Evolutionary conservation across 2,329 filamentous ascomycete genomes (phyloP), one percentile per base, ranked within the genome.

Genomic region (Arthrobotrys sphaeroides): DNA sequence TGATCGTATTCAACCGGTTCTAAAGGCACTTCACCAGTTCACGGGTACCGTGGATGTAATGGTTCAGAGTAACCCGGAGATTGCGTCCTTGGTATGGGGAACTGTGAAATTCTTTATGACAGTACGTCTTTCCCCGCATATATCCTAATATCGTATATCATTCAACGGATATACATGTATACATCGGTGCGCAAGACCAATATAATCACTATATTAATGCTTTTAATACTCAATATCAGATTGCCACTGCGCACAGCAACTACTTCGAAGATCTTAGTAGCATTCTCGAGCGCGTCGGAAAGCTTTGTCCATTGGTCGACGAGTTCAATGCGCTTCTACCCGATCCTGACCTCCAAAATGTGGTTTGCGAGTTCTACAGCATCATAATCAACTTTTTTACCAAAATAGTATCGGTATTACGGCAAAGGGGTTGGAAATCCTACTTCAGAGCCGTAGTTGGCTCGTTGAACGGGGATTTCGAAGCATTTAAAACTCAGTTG

Each of bases 51-150:
- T 64, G 4, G 60, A 64, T 51, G 43, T 51, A 2, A 64, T 64
- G 60, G 24, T 64, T 51, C 60, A 64, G 22, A 64, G 60, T 13
- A 66, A 66, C 18, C 61, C 61, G 1, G 45, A 66, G 20, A 66
- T 55, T 16, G 28, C 61, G 13, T 53, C 45, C 10, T 18, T 66
- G n/a, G 45, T 66, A 2, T 66, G 61, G 61, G 61, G 61, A 5
- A 40, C 16, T 31, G 26, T 66, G 6, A 66, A 55, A 12, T 66
- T 66, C 13, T 55, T 53, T 28, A 55, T 55, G 18, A 53, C 33
- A 3, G 61, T 66, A 55, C 13, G 33, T 3, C n/a, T n/a, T n/a
- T n/a, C n/a, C n/a, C n/a, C n/a, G n/a, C n/a, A n/a, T n/a, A n/a
- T n/a, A n/a, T n/a, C n/a, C n/a, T n/a, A n/a, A n/a, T n/a, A n/a